Base-by-base conservation (phyloP, 1,284 basidiomycete species). In the Trametes versicolor region DNA sequence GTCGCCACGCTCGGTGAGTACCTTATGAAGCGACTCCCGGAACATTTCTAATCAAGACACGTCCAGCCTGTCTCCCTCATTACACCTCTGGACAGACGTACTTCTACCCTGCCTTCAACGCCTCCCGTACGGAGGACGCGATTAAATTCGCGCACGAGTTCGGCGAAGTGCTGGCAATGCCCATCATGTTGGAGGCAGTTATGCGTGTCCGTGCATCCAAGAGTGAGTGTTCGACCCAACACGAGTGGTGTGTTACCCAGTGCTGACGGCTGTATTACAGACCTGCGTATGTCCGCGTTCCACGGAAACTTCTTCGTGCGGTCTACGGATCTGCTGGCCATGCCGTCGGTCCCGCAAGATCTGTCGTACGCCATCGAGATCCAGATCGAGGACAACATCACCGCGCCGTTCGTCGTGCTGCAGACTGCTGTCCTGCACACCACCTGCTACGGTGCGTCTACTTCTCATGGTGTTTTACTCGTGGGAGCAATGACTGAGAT, bases 281-380 rank as follows among this genome's bases (percentile, higher is more conserved):
- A 97, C 64, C 83, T 99, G 62, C 92, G 98, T 64, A 96, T 99
- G 92, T 92, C 96, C 6, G 95, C 95, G 1, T 99, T 98, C 93
- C 96, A 99, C 74, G 98, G 98, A 71, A 99, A 99, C 85, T 99
- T 99, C 84, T 99, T 99, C 78, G 96, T 99, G 59, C 92, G 98
- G 57, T 98, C 97, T 13, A 99, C 97, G 37, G 98, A 99, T 81
- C 85, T 99, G 39, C 87, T 99, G 37, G 96, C 97, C 3, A 93
- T 99, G 85, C 97, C 98, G 2, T 93, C 96, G 19, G 97, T 99
- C 19, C 96, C 98, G 12, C 90, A 95, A 72, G 97, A 99, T 75
- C 96, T 98, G 79, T 97, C 94, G 55, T 99, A 99, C 76, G 93
- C 93, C 17, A 98, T 99, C 75, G 98, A 99, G 79, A 85, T 99